A percentile compares a stretch with the other conserved stretches of the same genome.
Evolutionary conservation across 345 rosid genomes (phyloP).

Genomic region (Gossypium herbaceum): DNA sequence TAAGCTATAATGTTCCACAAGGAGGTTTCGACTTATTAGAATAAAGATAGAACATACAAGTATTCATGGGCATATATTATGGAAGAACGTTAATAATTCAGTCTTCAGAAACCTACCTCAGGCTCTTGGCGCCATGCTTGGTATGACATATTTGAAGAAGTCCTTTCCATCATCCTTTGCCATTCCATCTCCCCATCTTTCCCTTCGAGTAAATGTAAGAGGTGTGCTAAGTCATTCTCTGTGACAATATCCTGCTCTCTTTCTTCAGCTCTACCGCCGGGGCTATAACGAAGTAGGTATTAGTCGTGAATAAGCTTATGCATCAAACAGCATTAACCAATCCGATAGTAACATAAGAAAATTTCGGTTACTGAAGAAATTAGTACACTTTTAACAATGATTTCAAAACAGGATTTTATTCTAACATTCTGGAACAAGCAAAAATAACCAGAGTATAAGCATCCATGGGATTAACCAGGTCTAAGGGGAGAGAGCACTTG

Average conservation of each 20-base stretch:
- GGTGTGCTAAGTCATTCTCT: conserved; percentile 78
- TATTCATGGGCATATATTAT: background rate
- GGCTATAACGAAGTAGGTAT: conserved; percentile 24
- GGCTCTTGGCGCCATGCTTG: conserved; percentile 95
- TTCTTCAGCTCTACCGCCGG: conserved; percentile 22
- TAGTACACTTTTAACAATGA: background rate
- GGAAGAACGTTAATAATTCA: background rate
- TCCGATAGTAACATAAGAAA: background rate
- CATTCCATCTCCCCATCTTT: conserved; percentile 67
- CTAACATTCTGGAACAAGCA: conserved; percentile 4
- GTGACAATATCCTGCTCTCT: conserved; percentile 47
- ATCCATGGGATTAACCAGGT: background rate
- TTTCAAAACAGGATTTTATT: background rate
- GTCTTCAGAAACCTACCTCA: conserved; percentile 38
- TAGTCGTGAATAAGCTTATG: background rate
- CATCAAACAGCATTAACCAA: background rate
- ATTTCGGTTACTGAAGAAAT: background rate
- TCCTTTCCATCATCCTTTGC: conserved; percentile 83
- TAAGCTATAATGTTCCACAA: background rate
- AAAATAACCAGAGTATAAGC: background rate
- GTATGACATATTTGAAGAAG: conserved; percentile 72
- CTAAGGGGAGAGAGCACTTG: background rate
- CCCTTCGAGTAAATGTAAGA: conserved; percentile 62
- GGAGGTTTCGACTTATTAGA: background rate
- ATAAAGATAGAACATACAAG: background rate